phyloP scores from a whole-genome alignment of 2,329 filamentous ascomycete species.

The Ophiocordyceps sinensis region DNA sequence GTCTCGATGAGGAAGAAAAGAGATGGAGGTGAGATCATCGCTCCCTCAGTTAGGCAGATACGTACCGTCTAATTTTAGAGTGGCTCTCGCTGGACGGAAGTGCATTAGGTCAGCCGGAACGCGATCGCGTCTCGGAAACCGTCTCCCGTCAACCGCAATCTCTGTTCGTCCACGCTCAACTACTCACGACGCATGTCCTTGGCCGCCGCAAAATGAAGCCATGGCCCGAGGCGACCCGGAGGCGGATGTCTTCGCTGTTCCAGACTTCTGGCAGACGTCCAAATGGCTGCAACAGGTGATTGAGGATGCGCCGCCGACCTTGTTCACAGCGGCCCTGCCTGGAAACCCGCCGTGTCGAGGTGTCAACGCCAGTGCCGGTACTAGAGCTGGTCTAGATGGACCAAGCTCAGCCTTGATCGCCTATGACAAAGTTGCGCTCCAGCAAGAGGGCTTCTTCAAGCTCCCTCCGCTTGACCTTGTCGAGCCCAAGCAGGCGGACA shows the following conservation, averaged over 20 bases:
- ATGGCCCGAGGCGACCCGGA: conserved; percentile 25
- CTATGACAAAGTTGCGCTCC: conserved; percentile 8
- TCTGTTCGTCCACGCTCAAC: no score
- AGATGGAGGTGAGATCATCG: no score
- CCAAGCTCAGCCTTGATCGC: conserved; percentile 4
- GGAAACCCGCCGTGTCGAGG: background rate
- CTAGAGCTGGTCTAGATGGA: background rate
- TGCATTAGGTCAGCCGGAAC: no score
- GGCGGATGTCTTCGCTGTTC: conserved; percentile 47
- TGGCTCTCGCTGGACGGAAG: no score
- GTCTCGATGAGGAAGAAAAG: no score
- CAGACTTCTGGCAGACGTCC: conserved; percentile 44
- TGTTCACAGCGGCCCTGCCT: conserved; percentile 28
- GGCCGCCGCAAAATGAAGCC: conserved; percentile 6
- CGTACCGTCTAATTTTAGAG: no score
- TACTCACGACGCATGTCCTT: background rate
- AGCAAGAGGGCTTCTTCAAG: conserved; percentile 18
- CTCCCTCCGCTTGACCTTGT: conserved; percentile 2
- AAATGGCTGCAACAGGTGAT: conserved; percentile 25
- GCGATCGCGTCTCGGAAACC: no score
- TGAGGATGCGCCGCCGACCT: conserved; percentile 11
- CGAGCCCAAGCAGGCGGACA: conserved; percentile 1
- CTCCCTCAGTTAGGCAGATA: no score
- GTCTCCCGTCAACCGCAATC: no score
- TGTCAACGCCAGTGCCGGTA: background rate